These are phyloP conservation scores for Hura crepitans DNA, from an alignment of 441 rosid species.

Conservation along the genomic window DNA sequence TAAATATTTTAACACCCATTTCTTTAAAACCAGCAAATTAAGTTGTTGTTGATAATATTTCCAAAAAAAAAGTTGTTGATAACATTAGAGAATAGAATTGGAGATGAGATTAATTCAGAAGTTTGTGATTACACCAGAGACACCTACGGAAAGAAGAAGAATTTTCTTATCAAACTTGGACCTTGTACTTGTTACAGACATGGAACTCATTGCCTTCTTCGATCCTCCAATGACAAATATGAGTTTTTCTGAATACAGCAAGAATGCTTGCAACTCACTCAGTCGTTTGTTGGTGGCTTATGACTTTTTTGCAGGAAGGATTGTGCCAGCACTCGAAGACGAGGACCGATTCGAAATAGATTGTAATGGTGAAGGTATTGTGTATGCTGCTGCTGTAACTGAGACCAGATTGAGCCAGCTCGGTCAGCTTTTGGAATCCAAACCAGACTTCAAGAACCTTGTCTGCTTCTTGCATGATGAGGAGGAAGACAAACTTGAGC, in stretches of 20 bases:
- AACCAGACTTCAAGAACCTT: constrained; percentile 15
- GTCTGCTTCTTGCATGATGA: constrained; percentile 23
- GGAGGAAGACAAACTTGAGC: constrained; percentile 5
- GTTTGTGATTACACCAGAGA: constrained; percentile 19
- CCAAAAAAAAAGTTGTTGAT: no score
- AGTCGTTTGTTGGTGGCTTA: constrained; percentile 22
- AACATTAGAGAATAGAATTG: not conserved
- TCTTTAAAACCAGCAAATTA: no score
- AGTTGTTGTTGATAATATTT: no score
- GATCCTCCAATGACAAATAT: constrained; percentile 20
- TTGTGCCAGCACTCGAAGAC: constrained; percentile 4
- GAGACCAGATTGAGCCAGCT: constrained; percentile 12
- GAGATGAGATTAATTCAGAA: constrained; percentile 24
- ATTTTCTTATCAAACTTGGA: constrained; percentile 26
- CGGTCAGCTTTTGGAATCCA: constrained; percentile 23
- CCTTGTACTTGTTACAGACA: constrained; percentile 19
- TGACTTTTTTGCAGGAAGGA: constrained; percentile 27
- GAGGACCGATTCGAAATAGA: constrained; percentile 19
- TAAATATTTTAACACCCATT: no score
- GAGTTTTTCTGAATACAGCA: constrained; percentile 19
- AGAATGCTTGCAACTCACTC: constrained; percentile 11
- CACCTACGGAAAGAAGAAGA: constrained; percentile 4
- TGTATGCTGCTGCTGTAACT: constrained; percentile 23
- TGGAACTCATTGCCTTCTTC: constrained; percentile 24
- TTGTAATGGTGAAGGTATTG: constrained; percentile 27